phyloP scores from a whole-genome alignment of 2,329 filamentous ascomycete species.

The Leptographium flavum region DNA sequence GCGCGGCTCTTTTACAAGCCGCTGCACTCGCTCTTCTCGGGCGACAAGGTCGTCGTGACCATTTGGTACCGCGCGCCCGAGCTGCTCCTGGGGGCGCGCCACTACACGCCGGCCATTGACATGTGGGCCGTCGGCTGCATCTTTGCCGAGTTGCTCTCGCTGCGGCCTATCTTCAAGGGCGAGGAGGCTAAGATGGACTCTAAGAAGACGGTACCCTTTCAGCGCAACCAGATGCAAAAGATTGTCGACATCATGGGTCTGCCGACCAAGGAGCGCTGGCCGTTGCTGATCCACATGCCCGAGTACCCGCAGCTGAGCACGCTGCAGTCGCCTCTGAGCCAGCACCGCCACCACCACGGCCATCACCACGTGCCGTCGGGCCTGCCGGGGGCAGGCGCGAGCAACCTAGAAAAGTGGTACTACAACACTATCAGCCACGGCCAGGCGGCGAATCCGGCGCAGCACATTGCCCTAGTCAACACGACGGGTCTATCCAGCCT shows the following conservation, averaged over 20 bases:
- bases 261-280: constrained; percentile 81
- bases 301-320: constrained; percentile 62
- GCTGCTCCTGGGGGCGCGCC: constrained; percentile 77
- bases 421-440: constrained; percentile 54
- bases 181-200: constrained; percentile 98
- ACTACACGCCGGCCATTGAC: constrained; percentile 94
- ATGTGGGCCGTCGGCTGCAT: constrained; percentile 98
- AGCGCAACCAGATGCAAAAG: constrained; percentile 97
- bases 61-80: constrained; percentile 98
- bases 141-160: constrained; percentile 80
- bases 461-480: constrained; percentile 26
- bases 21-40: constrained; percentile 76
- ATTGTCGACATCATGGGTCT: constrained; percentile 94
- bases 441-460: constrained; percentile 18
- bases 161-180: constrained; percentile 93
- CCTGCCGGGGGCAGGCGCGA: constrained; percentile 22
- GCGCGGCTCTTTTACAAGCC: constrained; percentile 91
- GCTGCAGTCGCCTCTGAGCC: constrained; percentile 30
- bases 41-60: constrained; percentile 96
- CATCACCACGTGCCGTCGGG: constrained; percentile 1
- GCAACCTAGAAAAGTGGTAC: constrained; percentile 66
- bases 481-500: constrained; percentile 41
- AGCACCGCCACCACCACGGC: constrained; percentile 18
- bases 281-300: constrained; percentile 68
- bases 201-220: constrained; percentile 95